Conservation (phyloP, 352 stramenopile genomes). For the Phytophthora podocarpi region DNA sequence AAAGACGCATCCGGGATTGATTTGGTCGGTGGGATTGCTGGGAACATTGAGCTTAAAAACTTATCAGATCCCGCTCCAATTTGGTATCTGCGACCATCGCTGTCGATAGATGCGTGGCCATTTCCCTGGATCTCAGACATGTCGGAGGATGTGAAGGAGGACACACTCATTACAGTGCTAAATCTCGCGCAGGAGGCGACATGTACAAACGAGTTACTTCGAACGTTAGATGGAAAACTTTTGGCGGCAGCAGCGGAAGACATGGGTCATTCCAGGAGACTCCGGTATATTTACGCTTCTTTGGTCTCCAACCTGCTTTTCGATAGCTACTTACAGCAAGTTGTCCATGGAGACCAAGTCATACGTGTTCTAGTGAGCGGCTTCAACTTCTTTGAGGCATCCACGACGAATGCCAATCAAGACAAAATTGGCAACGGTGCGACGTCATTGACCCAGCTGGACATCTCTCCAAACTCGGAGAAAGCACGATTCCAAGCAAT, state of each 20-base stretch:
- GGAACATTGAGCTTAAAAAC: neutral
- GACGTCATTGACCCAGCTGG: neutral
- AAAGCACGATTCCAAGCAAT: conserved; percentile 31
- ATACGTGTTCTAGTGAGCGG: conserved; percentile 56
- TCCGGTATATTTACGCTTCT: conserved; percentile 68
- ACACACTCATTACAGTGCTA: conserved; percentile 64
- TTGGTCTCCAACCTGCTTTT: conserved; percentile 77
- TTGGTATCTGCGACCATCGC: conserved; percentile 26
- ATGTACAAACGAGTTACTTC: conserved; percentile 58
- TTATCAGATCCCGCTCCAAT: conserved; percentile 6
- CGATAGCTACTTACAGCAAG: conserved; percentile 63
- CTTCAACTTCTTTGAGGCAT: conserved; percentile 47
- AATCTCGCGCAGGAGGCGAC: conserved; percentile 61
- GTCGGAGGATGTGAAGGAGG: conserved; percentile 64
- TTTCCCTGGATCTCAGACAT: conserved; percentile 36
- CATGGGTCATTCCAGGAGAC: conserved; percentile 34
- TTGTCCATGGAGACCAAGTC: conserved; percentile 65
- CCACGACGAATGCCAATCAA: neutral
- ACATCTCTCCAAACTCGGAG: conserved; percentile 7
- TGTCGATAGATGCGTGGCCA: neutral
- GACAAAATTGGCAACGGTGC: neutral
- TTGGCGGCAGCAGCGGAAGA: conserved; percentile 51
- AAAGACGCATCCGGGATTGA: neutral
- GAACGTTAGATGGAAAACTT: conserved; percentile 59
- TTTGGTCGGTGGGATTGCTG: neutral